These are phyloP conservation scores for Colletotrichum endophyticum DNA, from an alignment of 2,329 filamentous ascomycete species.

Conservation along the genomic window DNA sequence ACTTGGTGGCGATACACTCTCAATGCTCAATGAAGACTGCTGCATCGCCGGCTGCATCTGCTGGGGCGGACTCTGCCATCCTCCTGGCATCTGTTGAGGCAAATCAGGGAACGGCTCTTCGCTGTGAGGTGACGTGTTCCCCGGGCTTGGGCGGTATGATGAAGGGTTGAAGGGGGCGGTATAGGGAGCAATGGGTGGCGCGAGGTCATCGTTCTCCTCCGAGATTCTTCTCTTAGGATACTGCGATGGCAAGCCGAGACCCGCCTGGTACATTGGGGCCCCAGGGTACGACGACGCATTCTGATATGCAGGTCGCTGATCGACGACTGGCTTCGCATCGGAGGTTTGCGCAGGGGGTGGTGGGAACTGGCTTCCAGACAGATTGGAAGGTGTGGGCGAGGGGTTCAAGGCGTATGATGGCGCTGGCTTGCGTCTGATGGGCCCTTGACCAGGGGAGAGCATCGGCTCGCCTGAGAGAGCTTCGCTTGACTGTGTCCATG, in stretches of 20 bases:
- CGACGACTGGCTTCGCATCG: not conserved
- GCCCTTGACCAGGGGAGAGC: constrained; percentile 6
- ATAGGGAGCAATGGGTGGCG: not conserved
- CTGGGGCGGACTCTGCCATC: constrained; percentile 12
- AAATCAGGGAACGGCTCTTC: constrained; percentile 14
- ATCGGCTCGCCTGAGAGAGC: not conserved
- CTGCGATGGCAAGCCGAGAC: not conserved
- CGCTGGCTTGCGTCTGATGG: constrained; percentile 14
- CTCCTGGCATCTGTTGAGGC: not conserved
- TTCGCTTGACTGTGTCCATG: not conserved
- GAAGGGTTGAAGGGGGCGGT: constrained; percentile 6
- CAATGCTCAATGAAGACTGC: not conserved
- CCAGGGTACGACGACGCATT: constrained; percentile 8
- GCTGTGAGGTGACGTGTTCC: constrained; percentile 4
- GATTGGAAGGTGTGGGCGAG: not conserved
- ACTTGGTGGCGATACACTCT: not conserved
- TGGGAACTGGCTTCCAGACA: not conserved
- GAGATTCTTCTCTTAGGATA: not conserved
- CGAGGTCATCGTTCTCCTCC: not conserved
- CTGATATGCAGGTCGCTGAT: constrained; percentile 5
- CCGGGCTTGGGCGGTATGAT: not conserved
- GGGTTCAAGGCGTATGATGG: constrained; percentile 7
- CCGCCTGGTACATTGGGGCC: not conserved
- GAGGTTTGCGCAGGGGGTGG: not conserved
- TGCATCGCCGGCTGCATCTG: not conserved